Evolutionary conservation across 805 yeast genomes (phyloP).

Genomic region (Tetrapisispora taiwanensis): DNA sequence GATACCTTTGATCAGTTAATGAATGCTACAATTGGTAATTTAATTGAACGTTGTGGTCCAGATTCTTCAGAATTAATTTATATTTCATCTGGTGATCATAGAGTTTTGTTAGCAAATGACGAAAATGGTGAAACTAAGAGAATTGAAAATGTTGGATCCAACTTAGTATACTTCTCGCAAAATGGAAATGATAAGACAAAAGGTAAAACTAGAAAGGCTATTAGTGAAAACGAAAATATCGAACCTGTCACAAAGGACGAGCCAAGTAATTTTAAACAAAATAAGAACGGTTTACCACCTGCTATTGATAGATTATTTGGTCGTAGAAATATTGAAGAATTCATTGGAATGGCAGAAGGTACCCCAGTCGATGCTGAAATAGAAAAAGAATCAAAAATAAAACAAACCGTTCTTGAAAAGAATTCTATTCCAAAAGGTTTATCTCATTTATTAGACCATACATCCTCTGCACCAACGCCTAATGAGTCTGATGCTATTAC

Average conservation of each 20-base stretch:
- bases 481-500: not conserved
- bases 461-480: not conserved
- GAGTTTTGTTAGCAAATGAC: slow-evolving; percentile 3
- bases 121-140: slow-evolving; percentile 3
- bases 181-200: not conserved
- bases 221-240: not conserved
- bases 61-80: slow-evolving; percentile 49
- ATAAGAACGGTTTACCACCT: slow-evolving; percentile 50
- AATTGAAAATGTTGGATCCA: not conserved
- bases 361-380: slow-evolving; percentile 33
- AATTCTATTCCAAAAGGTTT: slow-evolving; percentile 48
- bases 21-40: slow-evolving; percentile 53
- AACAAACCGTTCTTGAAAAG: slow-evolving; percentile 42
- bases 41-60: slow-evolving; percentile 54
- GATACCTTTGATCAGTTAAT: slow-evolving; percentile 60
- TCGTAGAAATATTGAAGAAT: slow-evolving; percentile 21
- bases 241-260: not conserved
- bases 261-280: not conserved
- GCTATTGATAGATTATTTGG: slow-evolving; percentile 41
- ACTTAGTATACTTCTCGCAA: not conserved
- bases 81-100: slow-evolving; percentile 4
- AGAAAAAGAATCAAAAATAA: slow-evolving; percentile 39
- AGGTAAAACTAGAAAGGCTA: not conserved
- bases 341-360: slow-evolving; percentile 31
- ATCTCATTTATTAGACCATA: slow-evolving; percentile 31